These are phyloP conservation scores for Wallacemonas sp. DNA, from an alignment of 208 protist species.

Conservation along the genomic window DNA sequence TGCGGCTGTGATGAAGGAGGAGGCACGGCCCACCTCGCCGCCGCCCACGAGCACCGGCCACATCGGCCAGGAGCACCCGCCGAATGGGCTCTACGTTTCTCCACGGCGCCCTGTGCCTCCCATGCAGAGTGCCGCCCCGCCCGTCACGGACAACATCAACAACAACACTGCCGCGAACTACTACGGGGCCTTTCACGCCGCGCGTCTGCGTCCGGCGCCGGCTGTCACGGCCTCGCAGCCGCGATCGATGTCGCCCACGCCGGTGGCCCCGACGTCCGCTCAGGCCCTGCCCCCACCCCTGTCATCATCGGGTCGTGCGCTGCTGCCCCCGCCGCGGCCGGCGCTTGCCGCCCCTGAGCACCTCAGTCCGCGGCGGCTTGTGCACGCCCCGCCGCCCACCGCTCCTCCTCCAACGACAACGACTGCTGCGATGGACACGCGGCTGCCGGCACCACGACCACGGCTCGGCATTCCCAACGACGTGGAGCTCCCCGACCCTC, in stretches of 20 bases:
- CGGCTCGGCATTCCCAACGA: conserved; percentile 7
- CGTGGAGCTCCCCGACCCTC: background rate
- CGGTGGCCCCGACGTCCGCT: background rate
- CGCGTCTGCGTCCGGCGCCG: conserved; percentile 2
- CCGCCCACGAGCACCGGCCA: background rate
- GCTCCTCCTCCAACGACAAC: too few species aligned
- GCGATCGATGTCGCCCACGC: background rate
- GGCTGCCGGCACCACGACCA: background rate
- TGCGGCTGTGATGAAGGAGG: background rate
- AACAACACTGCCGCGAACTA: conserved; percentile 6
- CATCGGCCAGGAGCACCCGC: too few species aligned
- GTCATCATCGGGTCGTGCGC: background rate
- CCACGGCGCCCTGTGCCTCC: background rate
- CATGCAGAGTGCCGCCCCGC: too few species aligned
- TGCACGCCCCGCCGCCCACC: background rate
- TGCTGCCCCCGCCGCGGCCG: too few species aligned
- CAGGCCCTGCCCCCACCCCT: background rate
- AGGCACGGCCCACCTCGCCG: background rate
- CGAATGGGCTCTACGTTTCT: background rate
- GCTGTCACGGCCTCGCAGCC: background rate
- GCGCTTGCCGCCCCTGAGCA: background rate
- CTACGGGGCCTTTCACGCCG: conserved; percentile 11
- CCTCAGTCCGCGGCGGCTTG: background rate
- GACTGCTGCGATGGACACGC: background rate
- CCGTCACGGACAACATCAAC: conserved; percentile 8